Evolutionary conservation across 768 basidiomycete species (phyloP), one percentile per base, ranked within the genome.

Genomic region (Mycena rebaudengoi): DNA sequence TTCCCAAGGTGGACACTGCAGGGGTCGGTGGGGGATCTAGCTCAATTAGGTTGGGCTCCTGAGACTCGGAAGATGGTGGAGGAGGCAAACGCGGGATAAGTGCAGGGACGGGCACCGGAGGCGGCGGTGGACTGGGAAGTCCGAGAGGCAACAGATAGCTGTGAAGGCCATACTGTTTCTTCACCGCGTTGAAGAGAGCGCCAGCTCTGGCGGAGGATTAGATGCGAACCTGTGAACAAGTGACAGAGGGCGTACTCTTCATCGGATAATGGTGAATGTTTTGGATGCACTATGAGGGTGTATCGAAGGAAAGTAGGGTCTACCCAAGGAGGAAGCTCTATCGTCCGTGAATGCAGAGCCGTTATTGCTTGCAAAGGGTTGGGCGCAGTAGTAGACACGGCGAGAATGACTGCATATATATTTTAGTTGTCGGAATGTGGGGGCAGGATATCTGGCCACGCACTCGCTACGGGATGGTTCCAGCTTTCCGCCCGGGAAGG

Each of bases 381-480:
- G 3, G 89, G 85, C 0, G 91, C 85, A n/a, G 83, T 85, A 2
- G 94, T 95, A 20, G 94, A 94, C 1, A 92, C 92, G 23, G 91
- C 93, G 46, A 91, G 75, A 55, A 95, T 88, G 54, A 94, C 94
- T 95, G 69, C 30, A 41, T 53, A 59, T 53, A 35, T n/a, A 61
- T 35, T 51, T 70, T 46, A 51, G n/a, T 70, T 51, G 26, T 46
- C 43, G 60, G 21, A 32, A 65, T 62, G 54, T 33, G 69, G 41
- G 18, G 14, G 16, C 28, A 37, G 48, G 13, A n/a, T n/a, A 41
- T 11, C 6, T 14, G 18, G 11, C 16, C 28, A 83, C 91, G 60
- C 71, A 95, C 94, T 77, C 23, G 94, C 88, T 46, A 88, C 86
- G 49, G 94, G 94, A 76, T 95, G 94, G 70, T 94, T 95, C 94